These are phyloP conservation scores for Paspalum vaginatum DNA, from an alignment of 176 grass and related monocot genomes.

Conservation along the genomic window DNA sequence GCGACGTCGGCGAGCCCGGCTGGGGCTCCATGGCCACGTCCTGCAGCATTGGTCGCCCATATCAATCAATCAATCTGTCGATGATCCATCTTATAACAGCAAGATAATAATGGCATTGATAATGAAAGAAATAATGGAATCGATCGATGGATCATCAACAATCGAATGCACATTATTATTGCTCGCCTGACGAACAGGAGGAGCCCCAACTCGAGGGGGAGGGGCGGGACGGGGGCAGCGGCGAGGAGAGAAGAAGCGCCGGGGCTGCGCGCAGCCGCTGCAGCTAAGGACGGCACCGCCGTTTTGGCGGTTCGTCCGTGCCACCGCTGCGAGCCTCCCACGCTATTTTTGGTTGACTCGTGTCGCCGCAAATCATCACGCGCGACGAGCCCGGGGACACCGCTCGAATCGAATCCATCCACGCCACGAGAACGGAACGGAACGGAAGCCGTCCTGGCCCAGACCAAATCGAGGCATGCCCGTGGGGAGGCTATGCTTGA, in stretches of 20 bases:
- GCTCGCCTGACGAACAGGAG: slow-evolving; percentile 42
- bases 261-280: slow-evolving; percentile 34
- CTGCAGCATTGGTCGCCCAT: neutral
- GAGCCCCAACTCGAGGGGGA: slow-evolving; percentile 36
- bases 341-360: slow-evolving; percentile 56
- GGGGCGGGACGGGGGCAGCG: neutral
- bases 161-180: too few relatives aligned
- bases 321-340: neutral
- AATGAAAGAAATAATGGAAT: neutral
- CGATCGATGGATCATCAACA: neutral
- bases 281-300: slow-evolving; percentile 48
- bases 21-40: slow-evolving; percentile 54
- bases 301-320: slow-evolving; percentile 17
- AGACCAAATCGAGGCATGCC: slow-evolving; percentile 10
- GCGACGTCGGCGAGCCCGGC: slow-evolving; percentile 27
- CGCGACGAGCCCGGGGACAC: slow-evolving; percentile 41
- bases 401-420: too few relatives aligned
- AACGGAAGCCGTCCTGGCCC: neutral
- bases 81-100: too few relatives aligned
- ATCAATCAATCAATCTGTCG: neutral
- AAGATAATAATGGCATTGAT: neutral
- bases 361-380: slow-evolving; percentile 18
- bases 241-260: neutral
- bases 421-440: too few relatives aligned
- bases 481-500: too few relatives aligned